Conservation (phyloP, 768 basidiomycete species). For the Lyophyllum atratum region DNA sequence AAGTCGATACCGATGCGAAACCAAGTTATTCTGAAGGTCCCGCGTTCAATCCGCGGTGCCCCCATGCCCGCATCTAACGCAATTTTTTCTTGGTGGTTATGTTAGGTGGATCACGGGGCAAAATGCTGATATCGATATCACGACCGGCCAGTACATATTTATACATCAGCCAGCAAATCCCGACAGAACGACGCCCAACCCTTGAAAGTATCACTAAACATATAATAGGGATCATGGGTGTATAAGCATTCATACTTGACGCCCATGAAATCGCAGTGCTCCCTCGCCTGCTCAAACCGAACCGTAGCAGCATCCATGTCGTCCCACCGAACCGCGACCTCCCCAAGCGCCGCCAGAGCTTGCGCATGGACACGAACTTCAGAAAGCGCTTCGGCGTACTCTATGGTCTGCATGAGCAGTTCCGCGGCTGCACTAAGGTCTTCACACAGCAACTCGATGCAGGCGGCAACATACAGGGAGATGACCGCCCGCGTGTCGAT, state of each 20-base stretch:
- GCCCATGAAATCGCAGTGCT: constrained; percentile 1
- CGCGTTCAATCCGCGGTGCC: too few relatives aligned
- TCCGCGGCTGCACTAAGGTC: background rate
- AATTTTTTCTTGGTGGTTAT: too few relatives aligned
- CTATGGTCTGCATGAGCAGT: background rate
- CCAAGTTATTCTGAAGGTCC: too few relatives aligned
- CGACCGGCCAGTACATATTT: too few relatives aligned
- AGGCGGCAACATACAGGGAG: constrained; percentile 2
- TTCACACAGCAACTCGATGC: constrained; percentile 1
- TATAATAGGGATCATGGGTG: background rate
- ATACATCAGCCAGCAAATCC: too few relatives aligned
- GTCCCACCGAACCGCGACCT: background rate
- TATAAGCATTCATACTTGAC: background rate
- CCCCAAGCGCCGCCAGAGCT: background rate
- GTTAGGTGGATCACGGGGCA: too few relatives aligned
- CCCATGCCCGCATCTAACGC: too few relatives aligned
- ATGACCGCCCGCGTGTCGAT: background rate
- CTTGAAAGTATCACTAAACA: background rate
- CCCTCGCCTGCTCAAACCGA: background rate
- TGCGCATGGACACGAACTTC: background rate
- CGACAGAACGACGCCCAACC: constrained; percentile 5
- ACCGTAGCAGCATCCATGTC: background rate
- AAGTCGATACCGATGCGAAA: too few relatives aligned
- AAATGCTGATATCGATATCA: too few relatives aligned
- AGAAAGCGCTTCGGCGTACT: background rate